A percentile compares a stretch with the other conserved stretches of the same genome.
Conservation (phyloP, 768 basidiomycete species). For the Leccinum truebloodii region DNA sequence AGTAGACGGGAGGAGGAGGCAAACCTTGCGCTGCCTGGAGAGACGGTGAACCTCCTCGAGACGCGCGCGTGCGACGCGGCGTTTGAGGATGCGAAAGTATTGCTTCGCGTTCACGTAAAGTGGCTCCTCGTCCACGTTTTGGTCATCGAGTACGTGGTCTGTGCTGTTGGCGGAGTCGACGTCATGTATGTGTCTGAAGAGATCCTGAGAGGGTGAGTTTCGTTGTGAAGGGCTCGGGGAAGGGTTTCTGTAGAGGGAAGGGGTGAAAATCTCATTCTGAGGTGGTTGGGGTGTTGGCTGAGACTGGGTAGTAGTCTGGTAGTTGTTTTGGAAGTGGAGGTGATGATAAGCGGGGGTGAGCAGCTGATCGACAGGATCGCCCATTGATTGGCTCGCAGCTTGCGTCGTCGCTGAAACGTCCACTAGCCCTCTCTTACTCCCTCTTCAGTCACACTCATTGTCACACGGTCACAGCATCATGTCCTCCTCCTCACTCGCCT, state of each 20-base stretch:
- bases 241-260: conserved; percentile 28
- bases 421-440: conserved; percentile 3
- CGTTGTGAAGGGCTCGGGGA: conserved; percentile 34
- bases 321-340: conserved; percentile 36
- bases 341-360: conserved; percentile 59
- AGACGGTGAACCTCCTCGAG: conserved; percentile 64
- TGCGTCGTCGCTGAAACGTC: conserved; percentile 30
- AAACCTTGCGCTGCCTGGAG: conserved; percentile 89
- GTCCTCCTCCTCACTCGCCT: conserved; percentile 50
- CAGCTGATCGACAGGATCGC: conserved; percentile 61
- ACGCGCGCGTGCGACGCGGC: conserved; percentile 85
- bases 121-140: conserved; percentile 86
- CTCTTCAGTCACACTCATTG: neutral
- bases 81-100: conserved; percentile 97
- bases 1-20: conserved; percentile 2
- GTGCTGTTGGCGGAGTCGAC: conserved; percentile 12
- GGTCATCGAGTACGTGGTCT: conserved; percentile 38
- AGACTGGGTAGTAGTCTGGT: conserved; percentile 22
- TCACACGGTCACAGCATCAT: conserved; percentile 13
- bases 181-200: conserved; percentile 35
- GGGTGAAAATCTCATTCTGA: conserved; percentile 27
- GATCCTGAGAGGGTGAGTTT: conserved; percentile 30
- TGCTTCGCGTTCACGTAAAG: conserved; percentile 99
- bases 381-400: conserved; percentile 50
- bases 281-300: conserved; percentile 21